Conservation (phyloP, 2,329 filamentous ascomycete genomes). For the Penicillium psychrosexuale region DNA sequence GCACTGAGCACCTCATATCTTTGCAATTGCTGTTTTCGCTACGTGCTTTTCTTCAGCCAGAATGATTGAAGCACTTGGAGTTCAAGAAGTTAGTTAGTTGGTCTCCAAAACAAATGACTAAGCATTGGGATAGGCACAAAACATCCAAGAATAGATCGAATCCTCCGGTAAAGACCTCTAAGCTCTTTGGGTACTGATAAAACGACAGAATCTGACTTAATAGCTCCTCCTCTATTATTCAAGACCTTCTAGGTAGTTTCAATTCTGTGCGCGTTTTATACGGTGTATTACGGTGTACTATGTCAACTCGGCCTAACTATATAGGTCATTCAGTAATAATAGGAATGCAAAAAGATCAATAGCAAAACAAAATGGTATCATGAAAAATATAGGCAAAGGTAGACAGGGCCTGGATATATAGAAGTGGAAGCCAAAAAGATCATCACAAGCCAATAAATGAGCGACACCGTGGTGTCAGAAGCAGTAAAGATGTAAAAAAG, state of each 20-base stretch:
- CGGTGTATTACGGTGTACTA: no score
- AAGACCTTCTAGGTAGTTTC: background rate
- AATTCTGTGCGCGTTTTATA: background rate
- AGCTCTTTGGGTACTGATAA: background rate
- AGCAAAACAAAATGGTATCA: slow-evolving; percentile 23
- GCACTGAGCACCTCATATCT: background rate
- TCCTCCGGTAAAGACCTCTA: background rate
- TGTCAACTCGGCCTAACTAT: background rate
- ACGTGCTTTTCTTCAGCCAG: background rate
- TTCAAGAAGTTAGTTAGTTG: background rate
- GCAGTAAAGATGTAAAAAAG: background rate
- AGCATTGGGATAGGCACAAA: slow-evolving; percentile 2
- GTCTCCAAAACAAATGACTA: slow-evolving; percentile 9
- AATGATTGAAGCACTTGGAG: background rate
- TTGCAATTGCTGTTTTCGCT: background rate
- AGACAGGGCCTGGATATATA: slow-evolving; percentile 1
- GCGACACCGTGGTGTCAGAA: background rate
- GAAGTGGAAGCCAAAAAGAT: background rate
- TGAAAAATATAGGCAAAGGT: slow-evolving; percentile 1
- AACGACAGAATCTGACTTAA: no score
- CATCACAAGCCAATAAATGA: background rate
- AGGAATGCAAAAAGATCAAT: background rate
- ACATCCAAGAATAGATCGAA: background rate
- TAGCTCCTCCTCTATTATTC: background rate
- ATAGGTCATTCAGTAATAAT: background rate